Base-by-base conservation (phyloP, 2,329 filamentous ascomycete species). In the Phialophora tarda region DNA sequence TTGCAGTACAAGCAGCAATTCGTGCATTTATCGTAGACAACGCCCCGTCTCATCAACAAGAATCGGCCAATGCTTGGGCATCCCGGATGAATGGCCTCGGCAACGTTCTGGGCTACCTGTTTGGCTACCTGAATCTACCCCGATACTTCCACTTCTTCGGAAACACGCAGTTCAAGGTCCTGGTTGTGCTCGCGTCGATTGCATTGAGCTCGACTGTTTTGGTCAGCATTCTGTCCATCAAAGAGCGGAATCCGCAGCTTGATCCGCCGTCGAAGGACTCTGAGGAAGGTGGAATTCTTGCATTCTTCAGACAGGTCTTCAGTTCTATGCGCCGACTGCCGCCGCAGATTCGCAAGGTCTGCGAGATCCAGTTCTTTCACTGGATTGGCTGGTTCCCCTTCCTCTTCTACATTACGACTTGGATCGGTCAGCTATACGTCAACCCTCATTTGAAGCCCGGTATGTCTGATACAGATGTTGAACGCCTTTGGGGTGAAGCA, bases 381-480 rank as follows among this genome's bases (percentile, higher is more conserved):
- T 98, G 93, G 93, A 89, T 97, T 64, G 94, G 92, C 60, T 97
- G 94, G 87, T 98, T 97, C 74, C 93, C 93, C 0, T 93, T 97
- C 77, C 84, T 98, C 2, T 97, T 96, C 80, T 98, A 98, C 81
- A 92, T 92, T 4, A 96, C 93, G 1, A 96, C 92, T 21, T 98
- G 95, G 77, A 90, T 97, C 72, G 93, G 91, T 68, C 92, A 97
- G 75, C 91, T 98, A 64, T 97, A 97, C 73, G 91, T 92, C 21
- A 90, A 97, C 75, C 92, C 92, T 0, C 91, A 86, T 72, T 88
- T 97, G 59, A 84, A 88, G 71, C 93, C 92, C 0, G 80, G 94
- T 76, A 89, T 97, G 83, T 86, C 88, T 0, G 85, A 89, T 0
- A 83, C 85, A 17, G 88, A 97, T 73, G 87, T 97, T 66, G 89